Conservation (phyloP, 257 asterid genomes). For the Cruciata laevipes region DNA sequence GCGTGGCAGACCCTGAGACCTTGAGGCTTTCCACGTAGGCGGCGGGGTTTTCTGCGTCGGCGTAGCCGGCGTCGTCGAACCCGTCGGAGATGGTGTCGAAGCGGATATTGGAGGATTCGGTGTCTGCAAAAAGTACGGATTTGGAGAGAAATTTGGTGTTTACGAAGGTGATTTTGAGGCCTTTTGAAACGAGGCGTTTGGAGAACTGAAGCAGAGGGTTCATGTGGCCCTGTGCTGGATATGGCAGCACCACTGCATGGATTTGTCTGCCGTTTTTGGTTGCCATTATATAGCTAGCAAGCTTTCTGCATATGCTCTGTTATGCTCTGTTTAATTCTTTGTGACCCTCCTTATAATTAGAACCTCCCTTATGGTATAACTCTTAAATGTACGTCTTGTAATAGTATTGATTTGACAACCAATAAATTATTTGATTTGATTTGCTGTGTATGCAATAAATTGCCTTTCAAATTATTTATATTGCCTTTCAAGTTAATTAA, state of each 20-base stretch:
- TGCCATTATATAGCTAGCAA: not conserved
- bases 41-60: not conserved
- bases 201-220: conserved; percentile 13
- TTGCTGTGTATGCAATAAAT: too few relatives aligned
- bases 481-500: too few relatives aligned
- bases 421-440: too few relatives aligned
- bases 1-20: conserved; percentile 4
- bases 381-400: too few relatives aligned
- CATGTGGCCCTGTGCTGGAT: conserved; percentile 14
- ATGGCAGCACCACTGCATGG: conserved; percentile 9
- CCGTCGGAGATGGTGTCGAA: conserved; percentile 22
- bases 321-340: too few relatives aligned
- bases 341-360: too few relatives aligned
- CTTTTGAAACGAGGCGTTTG: conserved; percentile 14
- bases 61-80: conserved; percentile 10
- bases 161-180: conserved; percentile 6
- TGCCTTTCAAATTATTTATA: too few relatives aligned
- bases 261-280: not conserved
- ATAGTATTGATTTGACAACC: too few relatives aligned
- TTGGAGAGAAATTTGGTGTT: conserved; percentile 8
- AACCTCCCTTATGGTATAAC: too few relatives aligned
- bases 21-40: not conserved
- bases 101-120: not conserved
- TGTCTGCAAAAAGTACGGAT: not conserved
- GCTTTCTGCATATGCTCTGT: too few relatives aligned